A percentile compares a stretch with the other conserved stretches of the same genome.
Evolutionary conservation across 202 grass and related monocot genomes (phyloP).

Genomic region (Cymbopogon flexuosus): DNA sequence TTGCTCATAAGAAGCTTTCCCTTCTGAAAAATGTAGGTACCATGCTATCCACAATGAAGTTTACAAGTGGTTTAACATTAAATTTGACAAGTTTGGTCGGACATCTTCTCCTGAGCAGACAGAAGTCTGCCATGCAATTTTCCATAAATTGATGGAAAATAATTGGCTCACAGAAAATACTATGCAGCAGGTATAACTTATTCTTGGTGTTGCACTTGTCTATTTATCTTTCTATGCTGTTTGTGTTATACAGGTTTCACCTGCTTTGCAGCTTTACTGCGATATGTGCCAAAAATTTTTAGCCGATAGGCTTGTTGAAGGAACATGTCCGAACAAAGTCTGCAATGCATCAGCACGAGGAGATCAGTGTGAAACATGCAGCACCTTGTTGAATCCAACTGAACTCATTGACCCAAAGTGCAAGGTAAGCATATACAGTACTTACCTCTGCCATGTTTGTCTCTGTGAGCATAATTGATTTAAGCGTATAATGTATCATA

Average conservation of each 20-base stretch:
- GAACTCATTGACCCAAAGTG: slow-evolving; percentile 89
- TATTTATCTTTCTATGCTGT: slow-evolving; percentile 3
- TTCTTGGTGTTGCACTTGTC: slow-evolving; percentile 7
- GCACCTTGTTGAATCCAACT: slow-evolving; percentile 83
- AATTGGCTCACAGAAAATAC: slow-evolving; percentile 94
- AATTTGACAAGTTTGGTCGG: slow-evolving; percentile 90
- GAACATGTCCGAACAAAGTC: slow-evolving; percentile 68
- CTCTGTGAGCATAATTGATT: not conserved
- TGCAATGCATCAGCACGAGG: slow-evolving; percentile 69
- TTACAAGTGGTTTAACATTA: slow-evolving; percentile 96
- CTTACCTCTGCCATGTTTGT: not conserved
- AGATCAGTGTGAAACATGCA: slow-evolving; percentile 93
- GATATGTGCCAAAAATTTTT: slow-evolving; percentile 76
- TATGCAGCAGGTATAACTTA: slow-evolving; percentile 73
- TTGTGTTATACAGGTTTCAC: slow-evolving; percentile 18
- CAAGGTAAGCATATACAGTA: slow-evolving; percentile 50
- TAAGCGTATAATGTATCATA: not conserved
- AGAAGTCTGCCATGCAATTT: slow-evolving; percentile 84
- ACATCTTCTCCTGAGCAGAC: slow-evolving; percentile 80
- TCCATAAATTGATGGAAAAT: slow-evolving; percentile 86
- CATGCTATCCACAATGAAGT: slow-evolving; percentile 83
- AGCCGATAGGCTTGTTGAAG: slow-evolving; percentile 82
- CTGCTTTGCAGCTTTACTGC: slow-evolving; percentile 66
- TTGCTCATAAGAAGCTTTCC: slow-evolving; percentile 1
- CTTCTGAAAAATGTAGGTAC: slow-evolving; percentile 54